Conservation (phyloP, 2,329 filamentous ascomycete species). For the Trichophyton schoenleinii region DNA sequence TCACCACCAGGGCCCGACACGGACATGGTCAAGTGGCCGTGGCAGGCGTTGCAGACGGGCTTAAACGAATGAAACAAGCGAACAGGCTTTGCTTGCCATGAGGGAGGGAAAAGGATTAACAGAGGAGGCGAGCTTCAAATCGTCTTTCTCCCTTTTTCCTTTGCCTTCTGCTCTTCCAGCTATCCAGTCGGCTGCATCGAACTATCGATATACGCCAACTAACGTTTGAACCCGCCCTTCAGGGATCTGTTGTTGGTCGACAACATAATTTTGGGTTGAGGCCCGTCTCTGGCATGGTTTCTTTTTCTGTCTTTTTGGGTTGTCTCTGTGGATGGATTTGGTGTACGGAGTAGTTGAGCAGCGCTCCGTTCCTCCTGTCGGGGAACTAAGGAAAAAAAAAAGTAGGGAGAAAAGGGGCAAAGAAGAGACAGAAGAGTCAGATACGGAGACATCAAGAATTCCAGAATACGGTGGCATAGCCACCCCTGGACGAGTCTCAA, state of each 20-base stretch:
- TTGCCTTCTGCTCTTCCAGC: neutral
- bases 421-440: neutral
- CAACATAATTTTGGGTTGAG: conserved; percentile 1
- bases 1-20: neutral
- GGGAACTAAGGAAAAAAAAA: neutral
- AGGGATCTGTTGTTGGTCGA: neutral
- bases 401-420: conserved; percentile 2
- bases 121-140: neutral
- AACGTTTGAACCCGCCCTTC: neutral
- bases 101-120: neutral
- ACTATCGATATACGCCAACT: conserved; percentile 1
- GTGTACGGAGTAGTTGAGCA: neutral
- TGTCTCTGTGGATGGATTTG: neutral
- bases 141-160: neutral
- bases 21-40: neutral
- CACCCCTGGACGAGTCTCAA: neutral
- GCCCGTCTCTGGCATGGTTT: neutral
- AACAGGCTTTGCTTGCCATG: neutral
- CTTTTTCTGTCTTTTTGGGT: neutral
- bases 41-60: neutral
- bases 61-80: conserved; percentile 2
- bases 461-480: neutral
- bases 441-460: neutral
- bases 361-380: neutral
- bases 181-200: neutral